Conservation (phyloP, 208 protist genomes). For the Phytomonas francai region DNA sequence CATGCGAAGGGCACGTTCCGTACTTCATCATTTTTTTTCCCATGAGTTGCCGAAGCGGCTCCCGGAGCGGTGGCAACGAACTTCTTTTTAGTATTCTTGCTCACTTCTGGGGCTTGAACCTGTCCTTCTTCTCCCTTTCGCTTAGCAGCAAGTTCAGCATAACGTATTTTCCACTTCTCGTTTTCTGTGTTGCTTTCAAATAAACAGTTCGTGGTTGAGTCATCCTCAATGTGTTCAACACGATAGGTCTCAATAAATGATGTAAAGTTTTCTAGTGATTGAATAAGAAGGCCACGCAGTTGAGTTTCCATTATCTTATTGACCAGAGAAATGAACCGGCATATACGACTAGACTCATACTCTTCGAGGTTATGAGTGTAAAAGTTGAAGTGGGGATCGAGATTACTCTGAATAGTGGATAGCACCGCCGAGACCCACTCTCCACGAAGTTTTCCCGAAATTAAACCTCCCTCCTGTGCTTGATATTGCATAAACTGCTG, state of each 20-base stretch:
- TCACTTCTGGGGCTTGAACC: conserved; percentile 7
- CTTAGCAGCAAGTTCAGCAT: conserved; percentile 17
- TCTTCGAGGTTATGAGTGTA: conserved; percentile 88
- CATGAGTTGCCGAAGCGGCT: conserved; percentile 7
- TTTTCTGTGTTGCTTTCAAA: conserved; percentile 59
- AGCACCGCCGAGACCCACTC: conserved; percentile 90
- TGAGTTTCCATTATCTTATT: conserved; percentile 90
- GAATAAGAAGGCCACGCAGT: conserved; percentile 66
- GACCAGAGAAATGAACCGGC: conserved; percentile 83
- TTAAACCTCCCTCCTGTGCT: conserved; percentile 38
- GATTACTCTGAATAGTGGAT: conserved; percentile 90
- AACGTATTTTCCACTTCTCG: conserved; percentile 48
- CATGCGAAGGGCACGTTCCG: conserved; percentile 2
- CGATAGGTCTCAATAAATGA: conserved; percentile 62
- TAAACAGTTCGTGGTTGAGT: conserved; percentile 38
- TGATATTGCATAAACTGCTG: conserved; percentile 61
- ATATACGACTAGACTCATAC: conserved; percentile 79
- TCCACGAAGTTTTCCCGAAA: conserved; percentile 72
- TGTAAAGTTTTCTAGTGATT: conserved; percentile 72
- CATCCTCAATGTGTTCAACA: conserved; percentile 14
- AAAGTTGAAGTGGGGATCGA: conserved; percentile 91
- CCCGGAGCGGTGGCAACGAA: conserved; percentile 9
- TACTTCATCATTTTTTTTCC: conserved; percentile 1
- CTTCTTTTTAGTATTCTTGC: conserved; percentile 19
- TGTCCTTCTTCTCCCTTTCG: conserved; percentile 8